Percentiles rank a stretch among this genome's conserved stretches.
Conservation (phyloP, 1,139 yeast genomes). For the Kurtzmaniella natalensis region DNA sequence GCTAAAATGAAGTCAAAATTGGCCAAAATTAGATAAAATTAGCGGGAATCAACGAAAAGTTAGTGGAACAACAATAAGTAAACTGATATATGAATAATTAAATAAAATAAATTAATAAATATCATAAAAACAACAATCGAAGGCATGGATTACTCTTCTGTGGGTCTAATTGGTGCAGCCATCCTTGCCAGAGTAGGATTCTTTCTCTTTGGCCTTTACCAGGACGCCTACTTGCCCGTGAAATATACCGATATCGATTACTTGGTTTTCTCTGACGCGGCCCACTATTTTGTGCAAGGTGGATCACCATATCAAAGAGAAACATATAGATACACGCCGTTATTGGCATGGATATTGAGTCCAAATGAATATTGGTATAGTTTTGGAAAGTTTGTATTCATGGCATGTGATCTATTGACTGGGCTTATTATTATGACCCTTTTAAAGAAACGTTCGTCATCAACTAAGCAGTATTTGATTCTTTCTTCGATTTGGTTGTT, state of each 20-base stretch:
- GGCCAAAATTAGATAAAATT: too few species aligned
- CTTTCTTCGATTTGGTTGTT: conserved; percentile 73
- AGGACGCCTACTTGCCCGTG: conserved; percentile 74
- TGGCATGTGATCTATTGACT: conserved; percentile 73
- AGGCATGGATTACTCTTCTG: not conserved
- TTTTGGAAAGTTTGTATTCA: conserved; percentile 77
- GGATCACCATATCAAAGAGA: conserved; percentile 76
- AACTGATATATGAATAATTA: too few species aligned
- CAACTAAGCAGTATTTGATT: conserved; percentile 22
- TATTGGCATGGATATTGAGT: conserved; percentile 74
- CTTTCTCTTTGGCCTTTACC: conserved; percentile 80
- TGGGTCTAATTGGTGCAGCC: conserved; percentile 16
- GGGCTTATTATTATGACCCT: conserved; percentile 61
- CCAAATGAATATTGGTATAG: conserved; percentile 62
- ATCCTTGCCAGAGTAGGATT: conserved; percentile 55
- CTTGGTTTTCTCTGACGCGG: conserved; percentile 88
- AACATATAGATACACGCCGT: conserved; percentile 90
- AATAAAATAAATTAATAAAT: too few species aligned
- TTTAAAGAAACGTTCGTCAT: conserved; percentile 15
- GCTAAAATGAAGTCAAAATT: too few species aligned
- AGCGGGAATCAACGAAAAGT: too few species aligned
- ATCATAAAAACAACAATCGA: too few species aligned
- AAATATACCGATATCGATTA: conserved; percentile 94
- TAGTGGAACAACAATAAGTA: too few species aligned
- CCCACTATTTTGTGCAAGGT: conserved; percentile 61